Conservation (phyloP, 208 protist genomes). For the Jaenimonas drosophilae region DNA sequence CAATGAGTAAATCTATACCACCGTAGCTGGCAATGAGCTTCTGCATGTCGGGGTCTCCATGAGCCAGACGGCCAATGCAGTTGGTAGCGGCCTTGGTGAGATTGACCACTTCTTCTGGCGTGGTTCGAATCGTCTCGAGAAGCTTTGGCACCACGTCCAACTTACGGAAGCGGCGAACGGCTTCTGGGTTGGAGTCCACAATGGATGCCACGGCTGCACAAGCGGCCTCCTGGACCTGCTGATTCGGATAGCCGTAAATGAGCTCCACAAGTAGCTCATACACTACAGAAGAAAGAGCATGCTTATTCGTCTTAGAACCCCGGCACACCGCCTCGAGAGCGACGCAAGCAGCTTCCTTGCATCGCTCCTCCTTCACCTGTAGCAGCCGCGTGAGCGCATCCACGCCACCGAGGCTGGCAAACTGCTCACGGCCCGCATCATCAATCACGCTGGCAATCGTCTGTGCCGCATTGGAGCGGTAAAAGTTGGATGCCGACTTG, state of each 20-base stretch:
- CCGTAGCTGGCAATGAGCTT: slow-evolving; percentile 56
- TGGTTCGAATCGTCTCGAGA: slow-evolving; percentile 75
- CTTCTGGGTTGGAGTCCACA: slow-evolving; percentile 60
- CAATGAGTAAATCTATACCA: slow-evolving; percentile 79
- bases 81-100: slow-evolving; percentile 82
- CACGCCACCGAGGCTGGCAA: slow-evolving; percentile 54
- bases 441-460: slow-evolving; percentile 85
- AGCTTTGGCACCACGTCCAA: slow-evolving; percentile 80
- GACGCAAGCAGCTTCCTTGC: slow-evolving; percentile 84
- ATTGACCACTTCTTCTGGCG: slow-evolving; percentile 80
- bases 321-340: slow-evolving; percentile 81
- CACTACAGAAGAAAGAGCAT: slow-evolving; percentile 30
- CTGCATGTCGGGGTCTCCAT: slow-evolving; percentile 74
- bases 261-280: slow-evolving; percentile 68
- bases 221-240: slow-evolving; percentile 87
- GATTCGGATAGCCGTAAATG: slow-evolving; percentile 83
- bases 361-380: slow-evolving; percentile 79
- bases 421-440: slow-evolving; percentile 55
- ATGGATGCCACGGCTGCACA: slow-evolving; percentile 79
- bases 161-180: slow-evolving; percentile 42
- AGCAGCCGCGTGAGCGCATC: slow-evolving; percentile 63
- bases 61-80: slow-evolving; percentile 80
- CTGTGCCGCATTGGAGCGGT: slow-evolving; percentile 80
- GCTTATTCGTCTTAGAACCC: slow-evolving; percentile 62
- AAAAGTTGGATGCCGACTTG: slow-evolving; percentile 67